phyloP scores from a whole-genome alignment of 202 grass and related monocot genomes.

The Digitaria exilis region DNA sequence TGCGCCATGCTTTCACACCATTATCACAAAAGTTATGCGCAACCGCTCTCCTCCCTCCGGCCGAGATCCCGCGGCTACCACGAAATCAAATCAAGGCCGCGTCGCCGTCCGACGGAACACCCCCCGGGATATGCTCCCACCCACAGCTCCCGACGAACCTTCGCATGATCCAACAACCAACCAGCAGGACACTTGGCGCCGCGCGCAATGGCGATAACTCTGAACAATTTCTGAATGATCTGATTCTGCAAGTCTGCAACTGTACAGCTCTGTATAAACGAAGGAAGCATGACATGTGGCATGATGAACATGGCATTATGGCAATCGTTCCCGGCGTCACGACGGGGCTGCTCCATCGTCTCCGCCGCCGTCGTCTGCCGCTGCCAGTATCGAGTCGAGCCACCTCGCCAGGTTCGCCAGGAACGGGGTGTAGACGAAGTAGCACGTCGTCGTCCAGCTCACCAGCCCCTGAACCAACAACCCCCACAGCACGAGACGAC shows the following conservation, averaged over 20 bases:
- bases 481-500: not conserved
- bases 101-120: not conserved
- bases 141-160: not conserved
- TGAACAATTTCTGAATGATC: not conserved
- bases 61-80: not conserved
- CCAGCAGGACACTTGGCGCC: not conserved
- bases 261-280: too few relatives aligned
- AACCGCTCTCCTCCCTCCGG: conserved; percentile 1
- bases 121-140: not conserved
- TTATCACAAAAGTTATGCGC: conserved; percentile 30
- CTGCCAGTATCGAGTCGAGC: conserved; percentile 44
- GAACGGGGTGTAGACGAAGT: conserved; percentile 90
- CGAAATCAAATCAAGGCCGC: not conserved
- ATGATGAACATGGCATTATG: not conserved
- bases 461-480: conserved; percentile 64
- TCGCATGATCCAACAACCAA: not conserved
- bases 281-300: too few relatives aligned
- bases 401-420: conserved; percentile 73
- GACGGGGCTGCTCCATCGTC: conserved; percentile 3
- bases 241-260: not conserved
- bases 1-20: conserved; percentile 13
- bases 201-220: not conserved
- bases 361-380: not conserved
- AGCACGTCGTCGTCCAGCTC: conserved; percentile 93
- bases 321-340: not conserved